Evolutionary conservation across 306 rosid genomes (phyloP), one percentile per base, ranked within the genome.

Genomic region (Pueraria montana): DNA sequence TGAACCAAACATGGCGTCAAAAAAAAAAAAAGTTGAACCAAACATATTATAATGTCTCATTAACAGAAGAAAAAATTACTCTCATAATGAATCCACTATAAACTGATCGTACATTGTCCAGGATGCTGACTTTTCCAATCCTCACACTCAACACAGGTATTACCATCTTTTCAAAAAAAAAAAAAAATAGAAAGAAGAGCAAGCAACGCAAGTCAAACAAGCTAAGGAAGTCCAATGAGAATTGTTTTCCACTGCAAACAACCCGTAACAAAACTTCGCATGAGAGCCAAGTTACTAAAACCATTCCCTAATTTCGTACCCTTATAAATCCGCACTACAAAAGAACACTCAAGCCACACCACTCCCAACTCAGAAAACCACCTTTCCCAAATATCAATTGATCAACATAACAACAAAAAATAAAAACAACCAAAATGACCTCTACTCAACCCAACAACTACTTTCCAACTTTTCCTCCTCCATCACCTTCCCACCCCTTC

Each of bases 201-300:
- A 59, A 59, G 66, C 66, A 59, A 59, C 17, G 10, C 66, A 59
- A 59, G 83, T 46, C 72, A 50, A 72, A 84, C 56, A 78, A 71
- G 83, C 83, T 72, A 82, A 74, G 71, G 17, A 32, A 69, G 45
- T 24, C 78, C 49, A 68, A 11, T 18, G 76, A 73, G 81, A 83
- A 86, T 94, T 92, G 93, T 87, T 87, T 85, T 92, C 80, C 87
- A 92, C 3, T 62, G 18, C 94, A 92, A 89, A 83, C 90, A 92
- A 86, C 26, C 81, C 49, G 17, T 49, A 49, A 85, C 59, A 62
- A 89, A 84, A 83, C 98, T 90, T 94, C 23, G 90, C 75, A 90
- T n/a, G n/a, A n/a, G n/a, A n/a, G n/a, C n/a, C n/a, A n/a, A n/a
- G n/a, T n/a, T n/a, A n/a, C n/a, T n/a, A n/a, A n/a, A n/a, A n/a